Base-by-base conservation (phyloP, 352 stramenopile genomes). In the Elongisporangium undulatum region DNA sequence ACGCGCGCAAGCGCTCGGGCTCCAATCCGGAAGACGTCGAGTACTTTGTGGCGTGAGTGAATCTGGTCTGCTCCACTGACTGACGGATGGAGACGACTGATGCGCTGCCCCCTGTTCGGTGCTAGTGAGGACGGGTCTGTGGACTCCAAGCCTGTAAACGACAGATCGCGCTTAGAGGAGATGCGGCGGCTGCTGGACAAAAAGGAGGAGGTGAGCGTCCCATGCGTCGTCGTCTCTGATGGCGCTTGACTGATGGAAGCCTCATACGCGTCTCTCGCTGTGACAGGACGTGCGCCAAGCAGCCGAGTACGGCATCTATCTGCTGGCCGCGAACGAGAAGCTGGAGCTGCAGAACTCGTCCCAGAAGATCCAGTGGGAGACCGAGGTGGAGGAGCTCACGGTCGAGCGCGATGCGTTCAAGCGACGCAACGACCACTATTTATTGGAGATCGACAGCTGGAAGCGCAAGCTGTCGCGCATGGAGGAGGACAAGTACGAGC, bases 251-350 rank as follows among this genome's bases (percentile, higher is more conserved):
- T 45, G 22, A 49, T 71, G 9, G 23, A 26, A 26, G 23, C 23
- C 5, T n/a, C n/a, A n/a, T 39, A 34, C 6, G 54, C 5, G 9
- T n/a, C 64, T 26, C 48, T 45, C n/a, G 56, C 60, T 49, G 56
- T 48, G n/a, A 26, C 39, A 95, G 86, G 86, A 95, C 41, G 61
- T 89, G 29, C 72, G 74, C 0, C 81, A 94, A 48, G 86, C 86
- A 17, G 86, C 81, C 6, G 81, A 90, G 63, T 94, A 94, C 62
- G 86, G 86, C 22, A 64, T 92, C 13, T 78, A 74, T 26, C 72
- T 95, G 34, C 59, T 95, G n/a, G 75, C 86, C 39, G 65, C 68
- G 29, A 94, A 95, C 56, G 84, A 93, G 38, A 80, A 93, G 66
- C 64, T 94, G 24, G 68, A 87, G 56, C 63, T 90, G 56, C 71